phyloP scores from a whole-genome alignment of 176 grass and related monocot genomes.

The Bothriochloa decipiens region DNA sequence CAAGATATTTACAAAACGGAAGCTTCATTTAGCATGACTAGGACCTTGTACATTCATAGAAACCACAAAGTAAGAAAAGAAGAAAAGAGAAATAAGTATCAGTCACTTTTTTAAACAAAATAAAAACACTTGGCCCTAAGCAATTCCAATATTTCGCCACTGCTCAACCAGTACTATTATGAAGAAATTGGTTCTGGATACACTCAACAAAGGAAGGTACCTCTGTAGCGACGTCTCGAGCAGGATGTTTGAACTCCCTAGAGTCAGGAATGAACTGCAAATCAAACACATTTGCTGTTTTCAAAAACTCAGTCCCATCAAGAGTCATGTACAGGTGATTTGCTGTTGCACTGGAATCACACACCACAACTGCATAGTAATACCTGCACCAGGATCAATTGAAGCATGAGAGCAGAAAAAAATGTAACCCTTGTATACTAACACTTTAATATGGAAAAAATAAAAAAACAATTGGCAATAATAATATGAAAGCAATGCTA shows the following conservation, averaged over 20 bases:
- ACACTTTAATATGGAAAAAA: too few relatives aligned
- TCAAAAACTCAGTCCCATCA: slow-evolving; percentile 80
- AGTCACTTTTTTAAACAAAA: neutral
- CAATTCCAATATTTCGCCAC: slow-evolving; percentile 5
- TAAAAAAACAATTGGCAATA: neutral
- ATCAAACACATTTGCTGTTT: slow-evolving; percentile 84
- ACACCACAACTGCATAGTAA: slow-evolving; percentile 82
- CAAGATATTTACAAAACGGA: slow-evolving; percentile 19
- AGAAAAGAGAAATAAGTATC: neutral
- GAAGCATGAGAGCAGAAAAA: neutral
- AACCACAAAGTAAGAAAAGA: neutral
- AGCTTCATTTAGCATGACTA: slow-evolving; percentile 10
- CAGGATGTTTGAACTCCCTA: slow-evolving; percentile 77
- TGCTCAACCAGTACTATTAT: neutral
- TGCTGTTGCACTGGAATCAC: slow-evolving; percentile 84
- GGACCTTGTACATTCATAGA: slow-evolving; percentile 4
- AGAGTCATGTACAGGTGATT: slow-evolving; percentile 86
- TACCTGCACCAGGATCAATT: slow-evolving; percentile 59
- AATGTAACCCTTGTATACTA: neutral
- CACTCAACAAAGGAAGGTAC: slow-evolving; percentile 46
- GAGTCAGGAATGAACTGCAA: slow-evolving; percentile 79
- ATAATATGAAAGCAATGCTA: slow-evolving; percentile 14
- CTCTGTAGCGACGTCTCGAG: slow-evolving; percentile 71
- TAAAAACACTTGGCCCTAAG: neutral
- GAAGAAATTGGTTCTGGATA: slow-evolving; percentile 8